Base-by-base conservation (phyloP, 495 filamentous ascomycete species). In the Penicillium herquei region DNA sequence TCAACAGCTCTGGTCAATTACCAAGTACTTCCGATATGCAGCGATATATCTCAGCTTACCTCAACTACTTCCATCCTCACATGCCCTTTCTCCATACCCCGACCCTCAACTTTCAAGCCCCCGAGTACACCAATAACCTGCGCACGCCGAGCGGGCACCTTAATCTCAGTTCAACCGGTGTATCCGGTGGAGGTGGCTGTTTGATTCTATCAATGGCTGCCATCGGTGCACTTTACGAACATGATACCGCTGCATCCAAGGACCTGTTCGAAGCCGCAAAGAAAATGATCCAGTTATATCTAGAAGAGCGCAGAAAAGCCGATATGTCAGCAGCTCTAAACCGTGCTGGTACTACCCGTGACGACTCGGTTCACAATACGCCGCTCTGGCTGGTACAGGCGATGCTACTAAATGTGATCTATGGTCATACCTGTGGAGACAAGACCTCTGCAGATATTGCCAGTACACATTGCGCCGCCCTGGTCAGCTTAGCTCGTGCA, bases 301-400 rank as follows among this genome's bases (percentile, higher is more conserved):
- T 98, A 37, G 95, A 98, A 71, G 94, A 96, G 72, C 83, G 91
- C 47, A 86, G 92, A 41, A 93, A 93, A 70, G 90, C 89, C 31
- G 92, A 95, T 69, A 84, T 95, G 75, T 84, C 90, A 51, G 88
- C 89, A 51, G 87, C 88, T 37, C 78, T 90, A 56, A 87, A 84
- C 59, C 85, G 88, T 26, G 59, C 70, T 3, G 81, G 81, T 61
- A 70, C 81, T 18, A 69, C 78, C 17, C 78, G 81, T 52, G 88
- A 93, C 54, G 82, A 81, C 59, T 80, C 86, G 2, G 78, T 86
- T 41, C 88, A 94, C 59, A 84, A 85, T 37, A 96, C 91, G 11
- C 94, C 94, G 2, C 78, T 97, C 47, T 97, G 94, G 94, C 80
- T 98, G 30, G 91, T 98, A n/a, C 94, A 98, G 65, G 92, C 94